These are phyloP conservation scores for Blumeriella jaapii DNA, from an alignment of 2,329 filamentous ascomycete species.

Conservation along the genomic window DNA sequence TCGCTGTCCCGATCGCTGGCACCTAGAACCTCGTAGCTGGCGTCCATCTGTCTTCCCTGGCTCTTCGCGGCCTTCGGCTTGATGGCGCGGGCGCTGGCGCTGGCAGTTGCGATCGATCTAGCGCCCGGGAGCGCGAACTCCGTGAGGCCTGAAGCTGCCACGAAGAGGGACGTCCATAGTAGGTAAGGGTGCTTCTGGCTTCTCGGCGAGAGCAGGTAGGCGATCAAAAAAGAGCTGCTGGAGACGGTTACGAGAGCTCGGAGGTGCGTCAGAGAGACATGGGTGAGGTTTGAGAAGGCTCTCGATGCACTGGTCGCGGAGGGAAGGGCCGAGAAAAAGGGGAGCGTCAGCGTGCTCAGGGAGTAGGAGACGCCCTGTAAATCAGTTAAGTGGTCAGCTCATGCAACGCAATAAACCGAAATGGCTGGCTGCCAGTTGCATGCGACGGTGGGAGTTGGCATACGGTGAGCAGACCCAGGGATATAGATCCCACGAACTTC, in stretches of 20 bases:
- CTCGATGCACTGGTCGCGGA: constrained; percentile 60
- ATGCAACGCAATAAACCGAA: not conserved
- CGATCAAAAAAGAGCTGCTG: constrained; percentile 60
- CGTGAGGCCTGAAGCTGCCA: constrained; percentile 39
- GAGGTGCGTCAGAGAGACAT: constrained; percentile 52
- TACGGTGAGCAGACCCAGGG: constrained; percentile 80
- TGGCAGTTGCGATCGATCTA: constrained; percentile 5
- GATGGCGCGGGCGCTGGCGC: not conserved
- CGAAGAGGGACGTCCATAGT: constrained; percentile 68
- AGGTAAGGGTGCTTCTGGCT: constrained; percentile 78
- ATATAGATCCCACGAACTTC: constrained; percentile 90
- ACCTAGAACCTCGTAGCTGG: constrained; percentile 59
- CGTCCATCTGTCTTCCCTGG: constrained; percentile 40
- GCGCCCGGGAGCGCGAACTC: constrained; percentile 19
- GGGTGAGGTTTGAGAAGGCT: constrained; percentile 57
- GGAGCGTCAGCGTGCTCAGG: constrained; percentile 65
- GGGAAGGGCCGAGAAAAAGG: constrained; percentile 69
- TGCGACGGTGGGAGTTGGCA: constrained; percentile 19
- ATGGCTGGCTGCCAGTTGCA: not conserved
- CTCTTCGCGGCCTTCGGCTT: constrained; percentile 26
- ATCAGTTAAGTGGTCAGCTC: constrained; percentile 1
- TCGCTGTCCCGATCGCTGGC: constrained; percentile 33
- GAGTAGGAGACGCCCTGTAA: constrained; percentile 81
- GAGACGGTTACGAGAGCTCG: constrained; percentile 58
- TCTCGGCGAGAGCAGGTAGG: constrained; percentile 65